Evolutionary conservation across 176 grass and related monocot species (phyloP).

Genomic region (Oryza meyeriana): DNA sequence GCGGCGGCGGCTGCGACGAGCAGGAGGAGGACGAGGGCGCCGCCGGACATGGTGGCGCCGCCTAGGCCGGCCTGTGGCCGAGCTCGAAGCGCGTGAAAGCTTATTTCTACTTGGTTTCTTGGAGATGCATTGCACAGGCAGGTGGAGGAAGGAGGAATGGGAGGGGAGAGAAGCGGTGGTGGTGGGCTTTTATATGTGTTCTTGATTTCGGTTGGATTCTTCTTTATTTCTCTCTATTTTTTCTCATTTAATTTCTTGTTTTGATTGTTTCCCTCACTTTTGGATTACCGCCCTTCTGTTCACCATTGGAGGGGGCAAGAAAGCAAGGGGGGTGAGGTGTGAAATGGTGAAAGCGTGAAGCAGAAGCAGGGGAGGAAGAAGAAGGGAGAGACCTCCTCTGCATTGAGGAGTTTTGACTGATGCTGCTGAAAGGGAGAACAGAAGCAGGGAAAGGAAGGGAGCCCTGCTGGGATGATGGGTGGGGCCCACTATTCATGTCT

Average conservation of each 20-base stretch:
- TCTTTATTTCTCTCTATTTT: background rate
- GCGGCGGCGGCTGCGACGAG: background rate
- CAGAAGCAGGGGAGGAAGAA: constrained; percentile 40
- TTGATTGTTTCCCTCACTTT: constrained; percentile 21
- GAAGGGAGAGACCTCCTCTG: background rate
- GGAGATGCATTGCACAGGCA: constrained; percentile 11
- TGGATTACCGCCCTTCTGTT: constrained; percentile 10
- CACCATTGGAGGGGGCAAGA: background rate
- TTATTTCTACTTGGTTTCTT: constrained; percentile 14
- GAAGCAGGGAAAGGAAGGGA: background rate
- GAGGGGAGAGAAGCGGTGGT: background rate
- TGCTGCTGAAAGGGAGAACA: background rate
- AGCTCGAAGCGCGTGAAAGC: background rate
- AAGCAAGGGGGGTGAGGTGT: background rate
- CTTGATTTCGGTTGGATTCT: constrained; percentile 5
- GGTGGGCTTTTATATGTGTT: constrained; percentile 45
- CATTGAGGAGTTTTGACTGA: background rate
- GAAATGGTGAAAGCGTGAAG: constrained; percentile 20
- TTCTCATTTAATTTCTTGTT: constrained; percentile 3
- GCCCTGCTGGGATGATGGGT: background rate
- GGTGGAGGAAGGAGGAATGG: background rate
- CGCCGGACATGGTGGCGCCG: constrained; percentile 39
- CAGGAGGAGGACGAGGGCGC: background rate
- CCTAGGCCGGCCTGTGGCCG: background rate
- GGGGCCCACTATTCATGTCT: background rate